Base-by-base conservation (phyloP, 352 stramenopile species). In the Phytophthora uliginosa region DNA sequence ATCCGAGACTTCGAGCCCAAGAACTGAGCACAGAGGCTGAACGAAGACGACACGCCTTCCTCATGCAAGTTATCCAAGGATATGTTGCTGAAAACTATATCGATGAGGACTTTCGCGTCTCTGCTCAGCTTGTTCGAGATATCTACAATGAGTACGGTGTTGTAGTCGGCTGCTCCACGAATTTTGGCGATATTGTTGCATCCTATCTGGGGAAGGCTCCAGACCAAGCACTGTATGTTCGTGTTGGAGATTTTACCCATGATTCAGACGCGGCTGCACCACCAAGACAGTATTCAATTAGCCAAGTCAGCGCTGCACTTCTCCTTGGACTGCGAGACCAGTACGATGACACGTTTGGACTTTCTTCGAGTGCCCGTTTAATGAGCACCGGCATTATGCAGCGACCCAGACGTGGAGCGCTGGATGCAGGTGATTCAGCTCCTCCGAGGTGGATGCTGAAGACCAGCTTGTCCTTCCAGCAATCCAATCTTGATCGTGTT, bases 371-470 rank as follows among this genome's bases (percentile, higher is more conserved):
- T 33, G 73, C 81, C 4, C 79, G 81, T 15, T 62, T 47, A 26
- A 31, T 86, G 3, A 65, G 57, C 13, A 68, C 55, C 13, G 64
- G 31, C 12, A 42, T 22, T 10, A 50, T 58, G 3, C 34, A 59
- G 6, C 17, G 31, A 34, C 24, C 24, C 13, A 57, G 10, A 18
- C 15, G 18, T 54, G 28, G 7, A 26, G 26, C 24, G 15, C 18
- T 69, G 31, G 51, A 61, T 24, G 48, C 7, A 54, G 53, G 55
- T 20, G 67, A 77, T 15, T 76, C 67, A 10, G 57, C 59, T 13
- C 82, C 79, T 22, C 84, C 88, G 15, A 84, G 88, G 22, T 93
- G 86, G 83, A 66, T 93, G 47, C 70, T 93, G 48, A 95, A 95
- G 61, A 73, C 74, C 7, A 89, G 72, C 28, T 7, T 72, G 17